Percentiles rank a stretch among this genome's conserved stretches.
Evolutionary conservation across 2,329 filamentous ascomycete genomes (phyloP).

Genomic region (Trichoderma arundinaceum): DNA sequence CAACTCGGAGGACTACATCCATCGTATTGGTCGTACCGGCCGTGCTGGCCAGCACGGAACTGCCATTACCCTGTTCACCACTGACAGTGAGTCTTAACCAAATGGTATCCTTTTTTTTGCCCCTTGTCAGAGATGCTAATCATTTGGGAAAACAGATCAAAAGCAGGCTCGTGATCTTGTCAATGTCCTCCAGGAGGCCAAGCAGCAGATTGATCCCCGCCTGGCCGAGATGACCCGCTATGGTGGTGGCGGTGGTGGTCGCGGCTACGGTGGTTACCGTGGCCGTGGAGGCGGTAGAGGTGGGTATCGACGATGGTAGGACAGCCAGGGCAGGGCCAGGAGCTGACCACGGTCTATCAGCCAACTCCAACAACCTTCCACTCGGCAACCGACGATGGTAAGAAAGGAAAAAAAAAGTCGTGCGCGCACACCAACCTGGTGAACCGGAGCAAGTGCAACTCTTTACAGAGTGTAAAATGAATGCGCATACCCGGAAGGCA

Average conservation of each 20-base stretch:
- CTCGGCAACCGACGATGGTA: constrained; percentile 60
- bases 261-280: constrained; percentile 74
- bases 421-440: constrained; percentile 6
- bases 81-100: constrained; percentile 82
- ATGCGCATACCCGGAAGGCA: not conserved
- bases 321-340: constrained; percentile 41
- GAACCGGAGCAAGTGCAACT: constrained; percentile 16
- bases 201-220: constrained; percentile 96
- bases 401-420: constrained; percentile 35
- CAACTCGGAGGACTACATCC: constrained; percentile 98
- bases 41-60: constrained; percentile 94
- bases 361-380: constrained; percentile 58
- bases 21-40: constrained; percentile 94
- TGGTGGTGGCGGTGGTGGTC: constrained; percentile 78
- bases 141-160: constrained; percentile 61
- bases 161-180: constrained; percentile 98
- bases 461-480: not conserved
- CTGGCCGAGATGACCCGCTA: constrained; percentile 96
- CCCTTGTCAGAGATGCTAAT: constrained; percentile 44
- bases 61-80: constrained; percentile 97
- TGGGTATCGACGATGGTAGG: constrained; percentile 50
- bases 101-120: not conserved
- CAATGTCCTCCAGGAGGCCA: constrained; percentile 89
- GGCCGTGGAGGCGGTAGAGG: constrained; percentile 62
- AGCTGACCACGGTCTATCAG: constrained; percentile 47